Base-by-base conservation (phyloP, 805 yeast species). In the Cyberlindnera samutprakarnensis region DNA sequence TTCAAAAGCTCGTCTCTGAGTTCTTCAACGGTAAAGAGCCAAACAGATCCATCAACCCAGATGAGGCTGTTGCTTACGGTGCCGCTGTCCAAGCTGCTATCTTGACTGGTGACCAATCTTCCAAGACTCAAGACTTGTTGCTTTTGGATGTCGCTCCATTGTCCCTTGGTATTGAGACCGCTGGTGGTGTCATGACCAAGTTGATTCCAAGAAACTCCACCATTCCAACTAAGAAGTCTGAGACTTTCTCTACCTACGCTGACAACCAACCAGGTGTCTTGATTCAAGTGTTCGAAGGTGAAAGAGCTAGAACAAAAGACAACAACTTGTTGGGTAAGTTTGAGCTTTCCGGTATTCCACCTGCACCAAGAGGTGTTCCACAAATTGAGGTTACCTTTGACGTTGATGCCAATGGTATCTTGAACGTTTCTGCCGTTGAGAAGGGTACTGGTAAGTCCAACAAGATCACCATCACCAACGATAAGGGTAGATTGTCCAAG, bases 111-210 rank as follows among this genome's bases (percentile, higher is more conserved):
- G 96, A 87, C 67, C 79, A 90, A 50, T 87, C 96, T 25, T 78
- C 95, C 42, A 86, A 86, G 81, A 88, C 96, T 41, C 95, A 87
- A 72, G 96, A 87, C 64, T 72, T 87, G 63, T 71, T 90, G 60
- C 74, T 88, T 57, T 76, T 90, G 61, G 97, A 88, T 75, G 96
- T 88, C 62, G 94, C 96, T 56, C 96, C 97, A 65, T 75, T 88
- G 61, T 88, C 96, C 35, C 64, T 87, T 53, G 97, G 97, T 78
- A 87, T 88, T 66, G 96, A 88, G 72, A 88, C 96, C 49, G 96
- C 96, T 56, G 96, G 97, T 74, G 96, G 96, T 78, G 88, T 87
- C 68, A 87, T 88, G 95, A 88, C 96, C 64, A 85, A 85, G 70
- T 78, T 88, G 68, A 88, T 87, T 55, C 94, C 95, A 66, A 80